phyloP scores from a whole-genome alignment of 495 filamentous ascomycete genomes.

The Penicillium parvum region DNA sequence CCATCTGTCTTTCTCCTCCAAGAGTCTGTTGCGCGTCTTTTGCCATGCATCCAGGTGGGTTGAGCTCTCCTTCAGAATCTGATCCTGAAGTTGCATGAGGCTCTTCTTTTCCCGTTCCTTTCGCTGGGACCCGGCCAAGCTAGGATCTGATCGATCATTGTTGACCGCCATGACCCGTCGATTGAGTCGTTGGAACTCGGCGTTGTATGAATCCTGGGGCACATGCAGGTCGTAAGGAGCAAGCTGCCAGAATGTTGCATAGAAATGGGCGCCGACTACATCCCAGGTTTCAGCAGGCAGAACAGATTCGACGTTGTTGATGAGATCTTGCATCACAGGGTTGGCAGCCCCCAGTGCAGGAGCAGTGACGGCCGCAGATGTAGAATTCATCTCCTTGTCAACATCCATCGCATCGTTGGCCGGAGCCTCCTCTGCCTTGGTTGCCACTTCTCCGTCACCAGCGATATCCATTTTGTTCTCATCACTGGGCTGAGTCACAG shows the following conservation, averaged over 20 bases:
- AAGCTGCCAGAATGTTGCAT: constrained; percentile 90
- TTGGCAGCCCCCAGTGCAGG: constrained; percentile 48
- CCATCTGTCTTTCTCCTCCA: constrained; percentile 76
- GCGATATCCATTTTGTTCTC: constrained; percentile 34
- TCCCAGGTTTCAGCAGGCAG: constrained; percentile 63
- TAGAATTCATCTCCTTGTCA: no score
- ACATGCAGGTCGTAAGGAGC: constrained; percentile 74
- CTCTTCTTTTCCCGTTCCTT: constrained; percentile 62
- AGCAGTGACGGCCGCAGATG: constrained; percentile 12
- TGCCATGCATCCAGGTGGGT: constrained; percentile 60
- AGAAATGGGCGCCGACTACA: constrained; percentile 69
- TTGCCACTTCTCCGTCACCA: constrained; percentile 21
- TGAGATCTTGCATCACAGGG: constrained; percentile 71
- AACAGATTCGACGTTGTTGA: constrained; percentile 57
- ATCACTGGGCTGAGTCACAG: constrained; percentile 18
- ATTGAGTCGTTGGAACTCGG: constrained; percentile 60
- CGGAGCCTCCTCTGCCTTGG: constrained; percentile 10
- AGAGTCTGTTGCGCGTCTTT: constrained; percentile 58
- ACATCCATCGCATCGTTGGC: constrained; percentile 34
- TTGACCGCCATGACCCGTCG: constrained; percentile 57
- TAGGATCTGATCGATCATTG: constrained; percentile 68
- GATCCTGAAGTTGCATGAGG: constrained; percentile 54
- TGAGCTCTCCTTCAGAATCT: constrained; percentile 66
- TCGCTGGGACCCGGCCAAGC: constrained; percentile 53
- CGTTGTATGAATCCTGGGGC: constrained; percentile 66